phyloP scores from a whole-genome alignment of 805 yeast species.

The Kodamaea laetipori region DNA sequence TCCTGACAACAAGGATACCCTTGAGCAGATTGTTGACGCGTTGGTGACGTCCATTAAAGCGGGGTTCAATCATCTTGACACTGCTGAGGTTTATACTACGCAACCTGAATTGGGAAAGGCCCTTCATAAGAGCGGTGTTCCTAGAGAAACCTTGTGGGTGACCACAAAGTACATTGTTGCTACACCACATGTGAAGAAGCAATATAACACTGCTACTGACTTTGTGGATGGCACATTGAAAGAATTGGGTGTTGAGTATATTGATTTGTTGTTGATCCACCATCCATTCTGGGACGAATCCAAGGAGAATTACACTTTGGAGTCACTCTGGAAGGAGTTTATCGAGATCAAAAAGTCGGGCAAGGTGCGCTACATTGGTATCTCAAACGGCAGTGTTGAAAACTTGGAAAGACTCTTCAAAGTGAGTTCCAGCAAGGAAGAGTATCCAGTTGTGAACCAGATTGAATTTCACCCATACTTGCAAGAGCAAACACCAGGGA shows the following conservation, averaged over 20 bases:
- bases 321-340: constrained; percentile 21
- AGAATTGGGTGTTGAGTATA: constrained; percentile 50
- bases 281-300: constrained; percentile 50
- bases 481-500: constrained; percentile 22
- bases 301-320: constrained; percentile 19
- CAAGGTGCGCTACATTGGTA: constrained; percentile 24
- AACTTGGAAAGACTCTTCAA: constrained; percentile 17
- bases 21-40: constrained; percentile 17
- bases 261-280: constrained; percentile 64
- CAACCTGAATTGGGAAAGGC: constrained; percentile 24
- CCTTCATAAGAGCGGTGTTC: constrained; percentile 14
- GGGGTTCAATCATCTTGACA: constrained; percentile 25
- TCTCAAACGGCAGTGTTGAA: constrained; percentile 19
- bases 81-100: constrained; percentile 26
- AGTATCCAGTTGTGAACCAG: constrained; percentile 32
- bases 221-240: constrained; percentile 47
- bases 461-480: constrained; percentile 28
- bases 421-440: constrained; percentile 23
- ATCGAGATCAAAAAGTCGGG: constrained; percentile 22
- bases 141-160: constrained; percentile 25
- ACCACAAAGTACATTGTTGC: constrained; percentile 36
- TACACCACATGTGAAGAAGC: constrained; percentile 24
- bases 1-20: constrained; percentile 20
- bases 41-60: constrained; percentile 18
- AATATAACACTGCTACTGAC: constrained; percentile 46